Evolutionary conservation across 176 grass and related monocot species (phyloP).

Genomic region (Calamus simplicifolius): DNA sequence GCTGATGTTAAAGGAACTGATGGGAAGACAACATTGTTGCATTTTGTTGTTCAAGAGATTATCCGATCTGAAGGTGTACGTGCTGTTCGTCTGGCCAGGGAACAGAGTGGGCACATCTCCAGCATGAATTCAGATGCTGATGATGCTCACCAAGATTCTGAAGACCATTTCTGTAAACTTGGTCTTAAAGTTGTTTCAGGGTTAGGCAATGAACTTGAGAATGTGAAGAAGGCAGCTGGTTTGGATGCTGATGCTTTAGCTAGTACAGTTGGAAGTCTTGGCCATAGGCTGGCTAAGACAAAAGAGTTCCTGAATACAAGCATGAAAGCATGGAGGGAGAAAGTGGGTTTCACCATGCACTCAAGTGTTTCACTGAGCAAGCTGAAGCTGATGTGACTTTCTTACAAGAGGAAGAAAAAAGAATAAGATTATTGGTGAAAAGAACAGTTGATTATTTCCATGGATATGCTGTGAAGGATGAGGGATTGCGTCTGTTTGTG

Average conservation of each 20-base stretch:
- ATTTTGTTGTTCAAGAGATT: conserved; percentile 87
- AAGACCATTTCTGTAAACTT: conserved; percentile 51
- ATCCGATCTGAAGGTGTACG: conserved; percentile 67
- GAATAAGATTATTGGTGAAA: conserved; percentile 49
- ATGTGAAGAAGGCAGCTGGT: conserved; percentile 66
- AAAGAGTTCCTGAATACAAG: conserved; percentile 63
- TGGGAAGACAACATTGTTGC: conserved; percentile 80
- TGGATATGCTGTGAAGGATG: conserved; percentile 64
- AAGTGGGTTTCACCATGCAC: conserved; percentile 54
- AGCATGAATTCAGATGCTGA: conserved; percentile 17
- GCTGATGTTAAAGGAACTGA: conserved; percentile 77
- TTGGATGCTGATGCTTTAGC: conserved; percentile 65
- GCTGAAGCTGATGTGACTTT: conserved; percentile 41
- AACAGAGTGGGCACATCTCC: conserved; percentile 22
- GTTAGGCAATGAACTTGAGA: conserved; percentile 56
- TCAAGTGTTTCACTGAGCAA: conserved; percentile 46
- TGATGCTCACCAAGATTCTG: conserved; percentile 25
- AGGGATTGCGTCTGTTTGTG: conserved; percentile 74
- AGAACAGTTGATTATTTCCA: conserved; percentile 65
- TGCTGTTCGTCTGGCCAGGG: conserved; percentile 32
- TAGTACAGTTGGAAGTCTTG: conserved; percentile 41
- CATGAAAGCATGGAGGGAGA: conserved; percentile 63
- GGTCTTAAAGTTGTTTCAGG: conserved; percentile 63
- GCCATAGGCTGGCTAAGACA: conserved; percentile 52
- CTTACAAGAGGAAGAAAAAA: conserved; percentile 67